Percentiles rank a stretch among this genome's conserved stretches.
phyloP scores from a whole-genome alignment of 2,329 filamentous ascomycete genomes.

The Penicillium palitans region DNA sequence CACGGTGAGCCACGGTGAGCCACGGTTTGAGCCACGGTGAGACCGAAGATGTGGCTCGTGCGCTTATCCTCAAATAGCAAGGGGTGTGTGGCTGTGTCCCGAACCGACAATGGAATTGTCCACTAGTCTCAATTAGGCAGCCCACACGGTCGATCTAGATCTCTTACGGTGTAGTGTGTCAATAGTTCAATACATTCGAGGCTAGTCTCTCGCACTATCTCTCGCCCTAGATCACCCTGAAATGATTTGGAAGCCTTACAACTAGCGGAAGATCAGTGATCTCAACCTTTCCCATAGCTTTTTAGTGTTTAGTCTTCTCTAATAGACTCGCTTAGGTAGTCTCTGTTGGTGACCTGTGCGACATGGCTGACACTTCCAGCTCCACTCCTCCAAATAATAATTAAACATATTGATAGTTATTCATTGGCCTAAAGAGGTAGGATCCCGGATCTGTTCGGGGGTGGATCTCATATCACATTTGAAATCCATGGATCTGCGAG shows the following conservation, averaged over 20 bases:
- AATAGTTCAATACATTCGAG: conserved; percentile 7
- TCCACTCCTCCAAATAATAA: conserved; percentile 3
- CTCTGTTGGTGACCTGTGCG: conserved; percentile 12
- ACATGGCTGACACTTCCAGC: conserved; percentile 6
- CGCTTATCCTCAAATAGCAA: conserved; percentile 15
- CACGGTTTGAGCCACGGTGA: conserved; percentile 19
- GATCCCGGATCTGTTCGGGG: conserved; percentile 7
- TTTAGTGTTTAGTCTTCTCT: neutral
- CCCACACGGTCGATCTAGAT: conserved; percentile 4
- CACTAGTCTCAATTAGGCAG: neutral
- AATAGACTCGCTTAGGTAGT: neutral
- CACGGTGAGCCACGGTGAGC: conserved; percentile 16
- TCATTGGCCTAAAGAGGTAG: neutral
- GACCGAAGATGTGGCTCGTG: conserved; percentile 25
- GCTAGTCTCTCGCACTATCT: conserved; percentile 7
- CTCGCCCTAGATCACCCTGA: conserved; percentile 3
- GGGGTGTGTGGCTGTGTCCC: conserved; percentile 17
- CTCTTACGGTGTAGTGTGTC: neutral
- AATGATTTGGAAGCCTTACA: conserved; percentile 22
- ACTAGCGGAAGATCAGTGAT: conserved; percentile 7
- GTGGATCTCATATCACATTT: conserved; percentile 9
- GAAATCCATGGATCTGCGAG: neutral
- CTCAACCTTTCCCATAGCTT: neutral
- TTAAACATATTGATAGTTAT: neutral
- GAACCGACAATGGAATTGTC: conserved; percentile 4